A percentile compares a stretch with the other conserved stretches of the same genome.
phyloP scores from a whole-genome alignment of 352 stramenopile genomes.

The Phytophthora citrophthora region DNA sequence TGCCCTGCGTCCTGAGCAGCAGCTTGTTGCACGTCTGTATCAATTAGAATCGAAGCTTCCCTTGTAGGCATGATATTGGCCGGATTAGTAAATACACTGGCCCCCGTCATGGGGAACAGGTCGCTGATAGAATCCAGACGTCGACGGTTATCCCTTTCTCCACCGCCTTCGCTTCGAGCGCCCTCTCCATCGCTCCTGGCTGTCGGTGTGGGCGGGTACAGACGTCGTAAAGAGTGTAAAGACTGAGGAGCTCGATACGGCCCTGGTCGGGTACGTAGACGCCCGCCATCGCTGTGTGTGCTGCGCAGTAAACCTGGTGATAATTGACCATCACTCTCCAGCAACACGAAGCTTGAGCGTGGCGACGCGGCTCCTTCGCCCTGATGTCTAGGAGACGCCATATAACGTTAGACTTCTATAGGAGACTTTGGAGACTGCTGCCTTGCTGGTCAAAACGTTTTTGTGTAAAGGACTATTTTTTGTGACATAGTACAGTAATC shows the following conservation, averaged over 20 bases:
- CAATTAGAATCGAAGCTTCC: slow-evolving; percentile 81
- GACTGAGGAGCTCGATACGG: slow-evolving; percentile 17
- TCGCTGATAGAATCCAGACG: slow-evolving; percentile 62
- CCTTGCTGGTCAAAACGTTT: slow-evolving; percentile 22
- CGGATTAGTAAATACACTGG: slow-evolving; percentile 71
- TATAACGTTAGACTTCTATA: neutral
- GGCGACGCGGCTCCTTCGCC: slow-evolving; percentile 36
- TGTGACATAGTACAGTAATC: slow-evolving; percentile 7
- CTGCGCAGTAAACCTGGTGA: slow-evolving; percentile 31
- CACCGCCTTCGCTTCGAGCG: slow-evolving; percentile 14
- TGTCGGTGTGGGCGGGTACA: slow-evolving; percentile 25
- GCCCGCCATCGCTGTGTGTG: slow-evolving; percentile 27
- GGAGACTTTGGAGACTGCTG: slow-evolving; percentile 6
- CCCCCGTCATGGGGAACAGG: slow-evolving; percentile 68
- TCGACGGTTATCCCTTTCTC: neutral
- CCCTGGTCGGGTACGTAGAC: slow-evolving; percentile 6
- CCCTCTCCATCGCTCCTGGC: slow-evolving; percentile 22
- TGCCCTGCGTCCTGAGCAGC: slow-evolving; percentile 28
- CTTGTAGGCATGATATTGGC: slow-evolving; percentile 78
- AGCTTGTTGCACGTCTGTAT: slow-evolving; percentile 58
- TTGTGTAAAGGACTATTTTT: slow-evolving; percentile 16
- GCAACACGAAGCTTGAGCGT: slow-evolving; percentile 67
- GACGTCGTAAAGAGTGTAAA: slow-evolving; percentile 27
- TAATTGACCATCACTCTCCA: slow-evolving; percentile 48
- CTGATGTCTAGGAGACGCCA: slow-evolving; percentile 19